Conservation (phyloP, 1,284 basidiomycete species). For the Tylopilus sp. region DNA sequence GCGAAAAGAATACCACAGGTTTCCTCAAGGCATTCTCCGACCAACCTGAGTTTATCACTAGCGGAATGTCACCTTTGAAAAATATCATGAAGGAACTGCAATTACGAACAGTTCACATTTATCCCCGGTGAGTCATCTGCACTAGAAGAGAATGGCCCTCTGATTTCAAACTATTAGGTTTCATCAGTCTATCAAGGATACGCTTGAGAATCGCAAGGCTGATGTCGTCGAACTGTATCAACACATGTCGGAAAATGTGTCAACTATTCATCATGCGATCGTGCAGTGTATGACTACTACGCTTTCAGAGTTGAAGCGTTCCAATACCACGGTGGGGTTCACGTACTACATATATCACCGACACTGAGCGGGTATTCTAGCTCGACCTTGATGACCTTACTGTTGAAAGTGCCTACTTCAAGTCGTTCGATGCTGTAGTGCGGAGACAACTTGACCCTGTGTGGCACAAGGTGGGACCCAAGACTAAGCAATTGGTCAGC, state of each 20-base stretch:
- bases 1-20: constrained; percentile 83
- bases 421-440: constrained; percentile 89
- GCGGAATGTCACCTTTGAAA: constrained; percentile 86
- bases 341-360: not conserved
- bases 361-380: constrained; percentile 41
- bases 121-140: constrained; percentile 67
- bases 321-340: constrained; percentile 65
- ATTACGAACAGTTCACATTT: constrained; percentile 85
- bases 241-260: constrained; percentile 83
- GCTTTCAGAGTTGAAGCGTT: constrained; percentile 86
- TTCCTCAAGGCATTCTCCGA: constrained; percentile 98
- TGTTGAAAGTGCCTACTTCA: constrained; percentile 93
- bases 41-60: constrained; percentile 92
- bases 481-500: constrained; percentile 87
- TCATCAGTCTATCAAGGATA: constrained; percentile 81
- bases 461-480: constrained; percentile 94
- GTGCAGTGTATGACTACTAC: constrained; percentile 95
- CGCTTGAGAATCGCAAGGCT: constrained; percentile 78
- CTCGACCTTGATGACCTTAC: constrained; percentile 93
- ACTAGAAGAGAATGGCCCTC: not conserved
- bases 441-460: constrained; percentile 88
- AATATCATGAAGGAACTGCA: constrained; percentile 93
- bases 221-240: constrained; percentile 95
- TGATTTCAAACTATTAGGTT: constrained; percentile 55
- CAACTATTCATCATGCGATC: constrained; percentile 88